phyloP scores from a whole-genome alignment of 2,329 filamentous ascomycete genomes.

The Diaporthe citriasiana region DNA sequence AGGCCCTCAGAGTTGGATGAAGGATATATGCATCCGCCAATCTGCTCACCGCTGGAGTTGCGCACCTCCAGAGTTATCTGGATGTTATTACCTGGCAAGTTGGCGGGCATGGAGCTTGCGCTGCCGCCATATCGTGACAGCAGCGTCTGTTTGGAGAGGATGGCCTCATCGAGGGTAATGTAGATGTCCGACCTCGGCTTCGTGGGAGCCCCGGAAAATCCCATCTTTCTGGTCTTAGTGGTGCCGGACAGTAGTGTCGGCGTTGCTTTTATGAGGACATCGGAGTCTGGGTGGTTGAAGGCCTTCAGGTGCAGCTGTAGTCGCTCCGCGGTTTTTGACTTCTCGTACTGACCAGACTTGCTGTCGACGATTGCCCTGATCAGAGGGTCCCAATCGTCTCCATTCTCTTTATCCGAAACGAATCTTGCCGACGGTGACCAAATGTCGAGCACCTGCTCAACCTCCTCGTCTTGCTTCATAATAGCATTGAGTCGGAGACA shows the following conservation, averaged over 20 bases:
- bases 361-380: slow-evolving; percentile 82
- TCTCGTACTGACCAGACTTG: slow-evolving; percentile 80
- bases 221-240: slow-evolving; percentile 86
- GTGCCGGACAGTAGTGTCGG: slow-evolving; percentile 90
- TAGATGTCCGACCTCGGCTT: slow-evolving; percentile 96
- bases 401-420: slow-evolving; percentile 68
- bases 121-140: slow-evolving; percentile 79
- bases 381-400: slow-evolving; percentile 79
- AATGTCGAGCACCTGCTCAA: slow-evolving; percentile 82
- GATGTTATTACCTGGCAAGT: slow-evolving; percentile 78
- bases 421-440: slow-evolving; percentile 76
- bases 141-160: slow-evolving; percentile 81
- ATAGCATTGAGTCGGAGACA: slow-evolving; percentile 82
- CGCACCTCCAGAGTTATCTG: slow-evolving; percentile 93
- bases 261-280: slow-evolving; percentile 84
- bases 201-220: slow-evolving; percentile 91
- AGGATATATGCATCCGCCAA: slow-evolving; percentile 89
- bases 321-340: slow-evolving; percentile 79
- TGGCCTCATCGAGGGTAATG: slow-evolving; percentile 83
- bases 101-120: slow-evolving; percentile 76
- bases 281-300: slow-evolving; percentile 83
- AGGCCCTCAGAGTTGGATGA: slow-evolving; percentile 84
- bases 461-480: slow-evolving; percentile 78
- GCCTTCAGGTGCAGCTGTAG: slow-evolving; percentile 84
- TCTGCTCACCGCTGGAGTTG: slow-evolving; percentile 80